Base-by-base conservation (phyloP, 2,329 filamentous ascomycete genomes). In the Colletotrichum sojae region DNA sequence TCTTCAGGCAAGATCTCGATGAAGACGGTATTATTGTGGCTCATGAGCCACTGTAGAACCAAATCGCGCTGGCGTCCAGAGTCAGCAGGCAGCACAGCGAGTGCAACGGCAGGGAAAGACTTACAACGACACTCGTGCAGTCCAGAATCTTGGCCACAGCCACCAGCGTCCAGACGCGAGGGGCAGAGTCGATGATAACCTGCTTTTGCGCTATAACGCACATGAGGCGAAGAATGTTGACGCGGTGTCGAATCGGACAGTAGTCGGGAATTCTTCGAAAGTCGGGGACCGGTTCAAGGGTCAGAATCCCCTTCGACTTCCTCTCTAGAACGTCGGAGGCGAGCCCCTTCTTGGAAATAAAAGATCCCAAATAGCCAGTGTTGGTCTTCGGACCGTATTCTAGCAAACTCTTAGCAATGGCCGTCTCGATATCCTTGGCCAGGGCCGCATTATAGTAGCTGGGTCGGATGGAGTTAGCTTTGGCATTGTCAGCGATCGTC, bases 161-260 rank as follows among this genome's bases (percentile, higher is more conserved):
- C 40, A 89, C 86, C n/a, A 92, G 83, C 0, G 90, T 92, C 84
- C 89, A 93, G 45, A 92, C 79, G 15, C 91, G 89, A 12, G 86
- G 83, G 0, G 91, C 91, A 0, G 90, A 92, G 76, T 93, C 87
- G 15, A 94, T 76, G 1, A 83, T 80, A 0, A 89, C 82, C 36
- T 84, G 79, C 3, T 85, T 81, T 2, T 86, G 86, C 71, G 88
- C 83, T 48, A 93, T 84, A 12, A 86, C 82, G 73, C 88, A 83
- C 4, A 93, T 80, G 0, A 93, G 79, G 1, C 90, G 84, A 53
- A 92, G 83, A 40, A 96, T 88, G 20, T 86, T 86, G 31, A 86
- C 86, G 13, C 88, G 82, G 74, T 93, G 91, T 3, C 91, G 87
- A 8, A 89, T 79, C 1, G 86, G 84, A 54, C 89, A 92, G 75